phyloP scores from a whole-genome alignment of 1,284 basidiomycete species.

The Malassezia restricta region DNA sequence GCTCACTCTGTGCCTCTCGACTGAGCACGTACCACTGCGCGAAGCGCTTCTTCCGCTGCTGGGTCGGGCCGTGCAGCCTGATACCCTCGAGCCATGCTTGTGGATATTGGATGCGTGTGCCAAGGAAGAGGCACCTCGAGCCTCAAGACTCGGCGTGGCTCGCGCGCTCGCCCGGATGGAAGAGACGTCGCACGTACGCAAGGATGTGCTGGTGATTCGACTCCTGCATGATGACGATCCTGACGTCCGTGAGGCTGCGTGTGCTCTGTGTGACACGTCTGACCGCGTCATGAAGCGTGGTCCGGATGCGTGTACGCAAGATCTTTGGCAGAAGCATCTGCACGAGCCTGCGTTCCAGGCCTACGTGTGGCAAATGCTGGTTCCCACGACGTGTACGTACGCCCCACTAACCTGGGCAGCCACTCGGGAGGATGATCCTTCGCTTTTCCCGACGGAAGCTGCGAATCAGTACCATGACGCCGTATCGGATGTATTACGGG shows the following conservation, averaged over 20 bases:
- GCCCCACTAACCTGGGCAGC: background rate
- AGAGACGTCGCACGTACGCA: no score
- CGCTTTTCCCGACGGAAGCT: constrained; percentile 28
- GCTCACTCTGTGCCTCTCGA: background rate
- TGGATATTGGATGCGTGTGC: constrained; percentile 5
- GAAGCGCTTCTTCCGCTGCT: constrained; percentile 26
- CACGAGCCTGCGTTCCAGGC: background rate
- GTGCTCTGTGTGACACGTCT: background rate
- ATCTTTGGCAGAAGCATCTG: background rate
- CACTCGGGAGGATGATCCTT: background rate
- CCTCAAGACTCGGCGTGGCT: constrained; percentile 8
- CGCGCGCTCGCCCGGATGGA: background rate
- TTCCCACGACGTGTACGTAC: background rate
- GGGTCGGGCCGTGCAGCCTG: background rate
- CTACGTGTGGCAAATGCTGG: constrained; percentile 1
- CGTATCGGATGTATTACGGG: constrained; percentile 19
- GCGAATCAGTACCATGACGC: constrained; percentile 35
- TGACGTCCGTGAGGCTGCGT: constrained; percentile 8
- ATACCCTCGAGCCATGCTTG: background rate
- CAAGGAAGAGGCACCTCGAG: background rate
- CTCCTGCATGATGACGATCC: constrained; percentile 13
- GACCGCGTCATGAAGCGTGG: constrained; percentile 1
- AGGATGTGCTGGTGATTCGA: background rate
- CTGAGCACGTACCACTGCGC: constrained; percentile 19
- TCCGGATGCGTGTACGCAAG: constrained; percentile 1